Base-by-base conservation (phyloP, 306 rosid genomes). In the Cyclanthera cordifolia region DNA sequence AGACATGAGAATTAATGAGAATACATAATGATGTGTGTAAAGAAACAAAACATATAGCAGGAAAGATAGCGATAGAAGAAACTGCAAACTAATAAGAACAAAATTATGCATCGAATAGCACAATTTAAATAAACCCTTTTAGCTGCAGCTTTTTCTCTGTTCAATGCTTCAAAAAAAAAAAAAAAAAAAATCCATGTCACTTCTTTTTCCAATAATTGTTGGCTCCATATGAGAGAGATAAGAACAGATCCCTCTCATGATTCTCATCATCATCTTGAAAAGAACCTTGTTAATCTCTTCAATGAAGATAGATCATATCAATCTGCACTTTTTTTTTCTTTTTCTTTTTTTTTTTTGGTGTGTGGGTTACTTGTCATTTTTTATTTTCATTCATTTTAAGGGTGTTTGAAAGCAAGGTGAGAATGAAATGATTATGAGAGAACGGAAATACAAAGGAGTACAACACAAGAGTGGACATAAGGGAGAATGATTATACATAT, bases 1-100 rank as follows among this genome's bases (percentile, higher is more conserved):
- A 54, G 82, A 78, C 82, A 73, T 39, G 46, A 53, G 25, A 53
- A 76, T 79, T 76, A 71, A 82, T 73, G 81, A 73, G 73, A 77
- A 79, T 67, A 74, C 56, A 55, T 71, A 76, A 60, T 53, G 45
- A 28, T 59, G 51, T 28, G 63, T 27, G 46, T 39, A 66, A 67
- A 71, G 71, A 58, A 79, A 82, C 83, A 79, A 74, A 76, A 47
- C 73, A 39, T 56, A 27, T 25, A 56, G 19, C 21, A 2, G 50
- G 13, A 39, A 19, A 30, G 69, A 39, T 39, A 49, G 39, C 20
- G 30, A 39, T 39, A 61, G 50, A 61, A 19, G 69, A 61, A 39
- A 61, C 19, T 61, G 20, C 6, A 19, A 2, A 41, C 11, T 21
- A 20, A 64, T 12, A 64, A 64, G 46, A 64, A 64, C 49, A 64